phyloP scores from a whole-genome alignment of 306 rosid genomes.

The Castanospermum australe region DNA sequence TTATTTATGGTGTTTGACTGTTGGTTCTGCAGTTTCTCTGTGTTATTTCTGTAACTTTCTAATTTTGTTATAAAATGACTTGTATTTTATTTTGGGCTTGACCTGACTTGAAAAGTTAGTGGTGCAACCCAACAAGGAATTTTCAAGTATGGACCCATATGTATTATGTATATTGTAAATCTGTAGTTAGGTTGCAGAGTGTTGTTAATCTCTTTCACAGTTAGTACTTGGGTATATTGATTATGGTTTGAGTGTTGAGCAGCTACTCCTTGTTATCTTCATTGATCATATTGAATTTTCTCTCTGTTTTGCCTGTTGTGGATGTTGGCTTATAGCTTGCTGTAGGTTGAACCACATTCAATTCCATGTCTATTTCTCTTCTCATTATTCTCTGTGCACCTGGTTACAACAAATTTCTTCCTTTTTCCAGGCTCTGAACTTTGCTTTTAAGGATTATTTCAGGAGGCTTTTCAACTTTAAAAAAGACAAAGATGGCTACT shows the following conservation, averaged over 20 bases:
- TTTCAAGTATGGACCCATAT: too few species aligned
- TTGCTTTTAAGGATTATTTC: conserved; percentile 94
- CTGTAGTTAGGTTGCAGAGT: too few species aligned
- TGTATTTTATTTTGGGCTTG: too few species aligned
- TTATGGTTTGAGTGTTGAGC: not conserved
- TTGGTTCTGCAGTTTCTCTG: not conserved
- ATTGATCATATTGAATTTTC: not conserved
- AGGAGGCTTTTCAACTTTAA: conserved; percentile 87
- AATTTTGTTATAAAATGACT: too few species aligned
- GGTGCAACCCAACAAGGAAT: too few species aligned
- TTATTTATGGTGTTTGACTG: not conserved
- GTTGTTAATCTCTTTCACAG: too few species aligned
- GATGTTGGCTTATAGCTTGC: conserved; percentile 1
- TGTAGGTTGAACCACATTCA: not conserved
- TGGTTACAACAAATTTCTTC: not conserved
- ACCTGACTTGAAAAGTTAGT: too few species aligned
- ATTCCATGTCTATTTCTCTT: not conserved
- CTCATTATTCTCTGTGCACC: conserved; percentile 1
- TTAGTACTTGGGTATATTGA: too few species aligned
- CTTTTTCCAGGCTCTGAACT: conserved; percentile 71
- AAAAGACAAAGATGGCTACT: conserved; percentile 83
- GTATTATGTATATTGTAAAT: too few species aligned
- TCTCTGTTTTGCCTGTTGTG: not conserved
- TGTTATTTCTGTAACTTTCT: not conserved
- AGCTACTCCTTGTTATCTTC: not conserved